phyloP scores from a whole-genome alignment of 176 grass and related monocot genomes.

The Aegilops umbellulata region DNA sequence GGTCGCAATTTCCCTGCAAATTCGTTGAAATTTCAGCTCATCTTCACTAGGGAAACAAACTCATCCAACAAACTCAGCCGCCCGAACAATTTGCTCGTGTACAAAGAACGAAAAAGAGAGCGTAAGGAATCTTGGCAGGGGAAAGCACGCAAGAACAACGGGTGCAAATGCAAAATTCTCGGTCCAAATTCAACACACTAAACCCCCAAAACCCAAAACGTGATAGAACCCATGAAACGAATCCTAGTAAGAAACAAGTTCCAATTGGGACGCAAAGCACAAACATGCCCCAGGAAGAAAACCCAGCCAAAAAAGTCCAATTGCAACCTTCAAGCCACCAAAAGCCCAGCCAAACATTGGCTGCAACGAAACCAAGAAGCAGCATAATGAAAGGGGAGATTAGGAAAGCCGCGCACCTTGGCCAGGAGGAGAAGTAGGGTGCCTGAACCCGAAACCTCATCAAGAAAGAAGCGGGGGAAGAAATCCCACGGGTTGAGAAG shows the following conservation, averaged over 20 bases:
- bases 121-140: conserved; percentile 40
- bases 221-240: background rate
- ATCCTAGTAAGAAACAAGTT: background rate
- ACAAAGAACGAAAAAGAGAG: background rate
- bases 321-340: background rate
- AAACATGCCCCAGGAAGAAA: background rate
- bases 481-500: background rate
- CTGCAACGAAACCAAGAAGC: background rate
- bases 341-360: background rate
- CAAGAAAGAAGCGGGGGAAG: conserved; percentile 15
- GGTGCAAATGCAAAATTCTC: conserved; percentile 28
- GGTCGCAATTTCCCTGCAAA: conserved; percentile 16
- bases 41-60: background rate
- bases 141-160: conserved; percentile 35
- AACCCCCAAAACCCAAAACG: background rate
- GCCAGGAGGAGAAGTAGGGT: background rate
- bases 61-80: background rate
- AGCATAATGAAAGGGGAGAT: background rate
- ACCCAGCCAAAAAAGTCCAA: background rate
- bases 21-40: background rate
- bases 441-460: background rate
- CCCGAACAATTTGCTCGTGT: background rate
- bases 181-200: background rate
- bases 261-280: background rate
- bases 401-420: conserved; percentile 22